These are phyloP conservation scores for Geranium incanum DNA, from an alignment of 441 rosid species.

Conservation along the genomic window DNA sequence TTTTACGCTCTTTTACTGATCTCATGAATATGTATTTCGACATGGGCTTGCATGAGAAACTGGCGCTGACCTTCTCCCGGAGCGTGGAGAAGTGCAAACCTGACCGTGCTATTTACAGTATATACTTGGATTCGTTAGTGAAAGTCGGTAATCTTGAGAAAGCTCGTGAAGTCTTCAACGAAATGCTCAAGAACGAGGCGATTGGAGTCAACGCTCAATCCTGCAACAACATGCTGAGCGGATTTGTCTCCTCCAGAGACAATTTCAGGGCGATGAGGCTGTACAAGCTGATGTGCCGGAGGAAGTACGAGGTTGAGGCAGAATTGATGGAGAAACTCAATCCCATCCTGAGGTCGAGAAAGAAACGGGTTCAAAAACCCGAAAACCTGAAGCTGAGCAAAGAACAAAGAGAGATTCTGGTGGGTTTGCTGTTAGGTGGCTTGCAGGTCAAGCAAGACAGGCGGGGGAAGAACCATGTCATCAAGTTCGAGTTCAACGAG, in stretches of 20 bases:
- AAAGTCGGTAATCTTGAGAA: slow-evolving; percentile 41
- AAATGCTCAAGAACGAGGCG: slow-evolving; percentile 35
- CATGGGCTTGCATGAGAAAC: slow-evolving; percentile 48
- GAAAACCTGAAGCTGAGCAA: slow-evolving; percentile 55
- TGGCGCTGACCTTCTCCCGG: slow-evolving; percentile 45
- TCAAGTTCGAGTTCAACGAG: slow-evolving; percentile 55
- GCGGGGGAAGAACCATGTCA: slow-evolving; percentile 42
- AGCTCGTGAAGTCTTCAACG: slow-evolving; percentile 55
- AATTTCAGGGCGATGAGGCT: slow-evolving; percentile 51
- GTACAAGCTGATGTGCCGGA: slow-evolving; percentile 58
- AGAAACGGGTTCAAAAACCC: slow-evolving; percentile 51
- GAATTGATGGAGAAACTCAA: slow-evolving; percentile 60
- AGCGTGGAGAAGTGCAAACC: slow-evolving; percentile 55
- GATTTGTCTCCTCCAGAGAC: slow-evolving; percentile 49
- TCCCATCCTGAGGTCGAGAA: slow-evolving; percentile 42
- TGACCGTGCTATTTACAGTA: slow-evolving; percentile 48
- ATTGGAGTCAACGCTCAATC: slow-evolving; percentile 51
- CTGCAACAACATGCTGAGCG: slow-evolving; percentile 59
- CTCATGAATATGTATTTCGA: slow-evolving; percentile 48
- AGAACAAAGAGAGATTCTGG: slow-evolving; percentile 69
- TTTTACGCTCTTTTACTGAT: slow-evolving; percentile 51
- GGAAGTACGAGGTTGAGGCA: slow-evolving; percentile 55
- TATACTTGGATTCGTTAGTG: slow-evolving; percentile 67
- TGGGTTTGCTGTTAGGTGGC: slow-evolving; percentile 86
- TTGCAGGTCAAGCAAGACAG: slow-evolving; percentile 55